Evolutionary conservation across 495 filamentous ascomycete genomes (phyloP).

Genomic region (Penicillium mononematosum): DNA sequence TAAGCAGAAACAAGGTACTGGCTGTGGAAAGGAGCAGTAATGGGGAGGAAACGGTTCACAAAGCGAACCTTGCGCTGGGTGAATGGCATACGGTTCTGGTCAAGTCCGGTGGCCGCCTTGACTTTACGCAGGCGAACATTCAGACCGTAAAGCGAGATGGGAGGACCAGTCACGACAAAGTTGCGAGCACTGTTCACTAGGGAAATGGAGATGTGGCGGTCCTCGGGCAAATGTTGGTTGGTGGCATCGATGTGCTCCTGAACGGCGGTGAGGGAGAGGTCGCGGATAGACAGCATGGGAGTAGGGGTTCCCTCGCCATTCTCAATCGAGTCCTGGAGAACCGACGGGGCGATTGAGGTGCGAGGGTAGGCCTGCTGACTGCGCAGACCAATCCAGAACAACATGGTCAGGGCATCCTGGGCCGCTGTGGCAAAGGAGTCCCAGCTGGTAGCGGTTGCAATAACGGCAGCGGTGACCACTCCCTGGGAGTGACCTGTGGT

Average conservation of each 20-base stretch:
- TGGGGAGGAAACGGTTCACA: conserved; percentile 94
- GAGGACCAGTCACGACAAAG: conserved; percentile 94
- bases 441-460: conserved; percentile 84
- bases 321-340: conserved; percentile 91
- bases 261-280: conserved; percentile 78
- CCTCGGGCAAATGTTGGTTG: conserved; percentile 89
- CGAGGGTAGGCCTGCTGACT: conserved; percentile 96
- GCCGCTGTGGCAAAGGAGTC: conserved; percentile 79
- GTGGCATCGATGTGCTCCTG: conserved; percentile 94
- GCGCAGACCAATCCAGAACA: conserved; percentile 99
- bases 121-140: conserved; percentile 92
- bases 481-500: conserved; percentile 98
- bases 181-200: conserved; percentile 95
- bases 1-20: conserved; percentile 81
- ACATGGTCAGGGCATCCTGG: conserved; percentile 76
- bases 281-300: conserved; percentile 96
- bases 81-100: conserved; percentile 92
- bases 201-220: conserved; percentile 92
- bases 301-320: conserved; percentile 92
- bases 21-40: conserved; percentile 98
- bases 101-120: conserved; percentile 92
- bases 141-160: conserved; percentile 91
- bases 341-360: conserved; percentile 86
- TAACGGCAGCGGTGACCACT: conserved; percentile 88
- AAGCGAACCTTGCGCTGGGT: conserved; percentile 95